These are phyloP conservation scores for Tuber calosporum DNA, from an alignment of 495 filamentous ascomycete genomes.

Conservation along the genomic window DNA sequence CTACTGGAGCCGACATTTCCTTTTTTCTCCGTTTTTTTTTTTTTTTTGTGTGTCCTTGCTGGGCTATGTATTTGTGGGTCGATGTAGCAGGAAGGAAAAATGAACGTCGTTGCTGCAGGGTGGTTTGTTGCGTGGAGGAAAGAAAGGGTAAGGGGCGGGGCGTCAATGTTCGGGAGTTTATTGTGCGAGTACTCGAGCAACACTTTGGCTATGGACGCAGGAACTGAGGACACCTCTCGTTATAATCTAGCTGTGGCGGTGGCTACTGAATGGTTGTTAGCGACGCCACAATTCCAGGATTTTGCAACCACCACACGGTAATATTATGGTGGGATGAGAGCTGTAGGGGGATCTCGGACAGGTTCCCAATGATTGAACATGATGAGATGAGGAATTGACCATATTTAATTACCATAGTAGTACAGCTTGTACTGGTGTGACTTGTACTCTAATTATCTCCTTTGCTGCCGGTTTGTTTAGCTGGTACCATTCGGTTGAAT, in stretches of 20 bases:
- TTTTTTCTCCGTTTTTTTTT: neutral
- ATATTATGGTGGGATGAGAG: too few species aligned
- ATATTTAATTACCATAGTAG: neutral
- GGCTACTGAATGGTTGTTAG: neutral
- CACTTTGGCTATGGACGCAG: neutral
- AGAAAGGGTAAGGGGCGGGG: neutral
- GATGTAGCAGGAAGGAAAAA: neutral
- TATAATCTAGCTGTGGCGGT: neutral
- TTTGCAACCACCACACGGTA: neutral
- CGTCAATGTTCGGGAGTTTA: neutral
- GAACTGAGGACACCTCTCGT: conserved; percentile 5
- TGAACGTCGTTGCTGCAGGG: neutral
- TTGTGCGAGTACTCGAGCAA: too few species aligned
- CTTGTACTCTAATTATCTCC: neutral
- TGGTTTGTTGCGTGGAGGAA: neutral
- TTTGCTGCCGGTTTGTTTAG: neutral
- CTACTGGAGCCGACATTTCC: conserved; percentile 24
- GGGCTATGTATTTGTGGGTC: neutral
- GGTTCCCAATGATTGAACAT: neutral
- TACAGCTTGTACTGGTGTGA: too few species aligned
- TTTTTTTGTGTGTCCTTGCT: neutral
- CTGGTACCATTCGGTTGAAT: neutral
- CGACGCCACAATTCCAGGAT: neutral
- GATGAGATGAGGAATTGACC: neutral
- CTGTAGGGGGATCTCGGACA: neutral